phyloP scores from a whole-genome alignment of 2,329 filamentous ascomycete genomes.

The Lachnellula occidentalis region DNA sequence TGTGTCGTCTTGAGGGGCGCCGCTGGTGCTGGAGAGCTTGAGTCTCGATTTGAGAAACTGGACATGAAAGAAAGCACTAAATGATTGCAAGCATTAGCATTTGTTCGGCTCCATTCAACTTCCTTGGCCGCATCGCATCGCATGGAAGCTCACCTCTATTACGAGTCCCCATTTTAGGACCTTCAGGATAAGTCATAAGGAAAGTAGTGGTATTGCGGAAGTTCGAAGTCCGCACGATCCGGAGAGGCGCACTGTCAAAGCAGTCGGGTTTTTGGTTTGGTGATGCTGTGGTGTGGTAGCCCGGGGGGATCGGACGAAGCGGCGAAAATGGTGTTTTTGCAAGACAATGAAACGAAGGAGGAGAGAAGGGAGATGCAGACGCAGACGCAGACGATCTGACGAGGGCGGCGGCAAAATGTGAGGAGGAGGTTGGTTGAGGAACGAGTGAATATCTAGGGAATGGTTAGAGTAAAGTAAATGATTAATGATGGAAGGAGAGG shows the following conservation, averaged over 20 bases:
- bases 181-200: conserved; percentile 10
- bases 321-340: neutral
- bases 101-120: neutral
- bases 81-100: conserved; percentile 19
- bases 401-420: too few species aligned
- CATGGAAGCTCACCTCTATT: conserved; percentile 29
- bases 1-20: conserved; percentile 20
- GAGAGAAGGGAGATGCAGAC: neutral
- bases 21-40: conserved; percentile 30
- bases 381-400: neutral
- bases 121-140: neutral
- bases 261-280: too few species aligned
- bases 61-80: conserved; percentile 86
- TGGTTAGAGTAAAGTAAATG: too few species aligned
- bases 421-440: too few species aligned
- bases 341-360: neutral
- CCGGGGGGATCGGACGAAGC: neutral
- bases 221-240: conserved; percentile 20
- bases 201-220: conserved; percentile 10
- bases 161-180: conserved; percentile 29
- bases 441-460: too few species aligned
- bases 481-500: too few species aligned
- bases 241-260: neutral
- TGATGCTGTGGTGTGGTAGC: too few species aligned
- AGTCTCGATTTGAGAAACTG: conserved; percentile 55